Evolutionary conservation across 1,284 basidiomycete species (phyloP).

Genomic region (Leccinum holopus): DNA sequence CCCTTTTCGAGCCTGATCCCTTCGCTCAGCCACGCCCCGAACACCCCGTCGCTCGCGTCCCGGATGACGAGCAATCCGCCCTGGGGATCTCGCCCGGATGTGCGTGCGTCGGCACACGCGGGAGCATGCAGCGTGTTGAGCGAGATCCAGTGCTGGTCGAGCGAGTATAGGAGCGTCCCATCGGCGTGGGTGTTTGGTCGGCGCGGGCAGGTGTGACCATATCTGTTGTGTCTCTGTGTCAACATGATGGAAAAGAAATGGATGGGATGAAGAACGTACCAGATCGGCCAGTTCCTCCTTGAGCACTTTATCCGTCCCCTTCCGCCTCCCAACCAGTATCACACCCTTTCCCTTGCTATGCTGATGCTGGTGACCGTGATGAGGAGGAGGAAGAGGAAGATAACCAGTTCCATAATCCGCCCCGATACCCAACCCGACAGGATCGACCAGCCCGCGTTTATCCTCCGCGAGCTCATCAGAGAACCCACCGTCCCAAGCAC

Average conservation of each 20-base stretch:
- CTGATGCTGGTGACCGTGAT: not conserved
- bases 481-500: slow-evolving; percentile 55
- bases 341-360: slow-evolving; percentile 35
- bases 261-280: slow-evolving; percentile 41
- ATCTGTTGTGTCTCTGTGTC: slow-evolving; percentile 46
- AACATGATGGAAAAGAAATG: not conserved
- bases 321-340: slow-evolving; percentile 50
- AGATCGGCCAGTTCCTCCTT: slow-evolving; percentile 53
- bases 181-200: slow-evolving; percentile 72
- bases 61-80: slow-evolving; percentile 59
- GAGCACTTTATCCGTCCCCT: slow-evolving; percentile 58
- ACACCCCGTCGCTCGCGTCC: slow-evolving; percentile 61
- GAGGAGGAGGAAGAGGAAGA: not conserved
- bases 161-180: slow-evolving; percentile 92
- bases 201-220: slow-evolving; percentile 72
- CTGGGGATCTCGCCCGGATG: slow-evolving; percentile 19
- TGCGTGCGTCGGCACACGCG: slow-evolving; percentile 26
- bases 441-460: slow-evolving; percentile 19
- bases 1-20: slow-evolving; percentile 59
- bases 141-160: slow-evolving; percentile 95
- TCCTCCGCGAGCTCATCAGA: slow-evolving; percentile 41
- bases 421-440: slow-evolving; percentile 22
- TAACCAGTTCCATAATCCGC: not conserved
- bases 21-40: slow-evolving; percentile 83
- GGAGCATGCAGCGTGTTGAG: slow-evolving; percentile 81